Conservation (phyloP, 148 eudicot genomes). For the Drosera capensis region DNA sequence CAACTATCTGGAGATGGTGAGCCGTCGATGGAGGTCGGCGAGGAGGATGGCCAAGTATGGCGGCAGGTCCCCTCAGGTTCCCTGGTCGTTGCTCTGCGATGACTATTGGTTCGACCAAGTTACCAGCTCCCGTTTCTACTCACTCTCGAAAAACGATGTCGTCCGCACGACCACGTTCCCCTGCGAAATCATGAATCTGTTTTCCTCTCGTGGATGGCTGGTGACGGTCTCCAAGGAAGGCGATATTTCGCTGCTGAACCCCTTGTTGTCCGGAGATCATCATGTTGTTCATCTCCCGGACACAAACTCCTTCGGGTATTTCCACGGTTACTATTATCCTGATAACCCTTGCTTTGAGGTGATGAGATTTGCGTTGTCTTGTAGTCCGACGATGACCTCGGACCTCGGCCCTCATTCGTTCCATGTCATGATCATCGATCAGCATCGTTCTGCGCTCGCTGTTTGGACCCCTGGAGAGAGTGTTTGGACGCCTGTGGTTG, state of each 20-base stretch:
- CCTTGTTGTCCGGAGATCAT: not conserved
- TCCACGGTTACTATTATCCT: not conserved
- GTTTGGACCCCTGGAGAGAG: not conserved
- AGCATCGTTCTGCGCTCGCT: not conserved
- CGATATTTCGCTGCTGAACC: not conserved
- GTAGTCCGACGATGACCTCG: not conserved
- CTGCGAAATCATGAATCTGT: not conserved
- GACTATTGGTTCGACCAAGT: not conserved
- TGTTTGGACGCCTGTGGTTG: not conserved
- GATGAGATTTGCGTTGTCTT: not conserved
- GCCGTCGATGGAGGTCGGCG: not conserved
- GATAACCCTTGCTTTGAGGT: not conserved
- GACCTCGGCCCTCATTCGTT: too few species aligned
- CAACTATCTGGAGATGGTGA: not conserved
- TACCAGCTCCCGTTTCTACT: not conserved
- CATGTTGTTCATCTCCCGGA: not conserved
- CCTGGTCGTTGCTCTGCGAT: not conserved
- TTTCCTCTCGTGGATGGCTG: not conserved
- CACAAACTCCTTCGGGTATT: not conserved
- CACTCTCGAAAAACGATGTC: not conserved
- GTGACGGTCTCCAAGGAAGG: not conserved
- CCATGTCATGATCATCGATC: not conserved
- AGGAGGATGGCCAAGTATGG: not conserved
- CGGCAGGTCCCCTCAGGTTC: not conserved
- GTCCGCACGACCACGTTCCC: not conserved